Conservation (phyloP, 495 filamentous ascomycete species). For the Sphaerosporella brunnea region DNA sequence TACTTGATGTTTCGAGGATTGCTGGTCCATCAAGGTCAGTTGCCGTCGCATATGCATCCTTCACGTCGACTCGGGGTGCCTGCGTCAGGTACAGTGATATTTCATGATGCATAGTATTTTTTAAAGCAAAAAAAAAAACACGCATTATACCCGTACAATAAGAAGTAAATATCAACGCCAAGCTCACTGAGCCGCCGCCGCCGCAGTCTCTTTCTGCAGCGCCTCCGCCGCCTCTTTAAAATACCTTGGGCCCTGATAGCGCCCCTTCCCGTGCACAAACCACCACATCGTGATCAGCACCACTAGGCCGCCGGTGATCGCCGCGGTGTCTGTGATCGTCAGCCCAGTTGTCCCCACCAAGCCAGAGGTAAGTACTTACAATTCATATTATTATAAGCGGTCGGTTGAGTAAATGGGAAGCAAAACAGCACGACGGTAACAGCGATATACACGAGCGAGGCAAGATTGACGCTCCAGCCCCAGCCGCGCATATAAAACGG, state of each 20-base stretch:
- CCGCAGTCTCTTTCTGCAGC: too few species aligned
- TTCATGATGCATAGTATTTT: too few species aligned
- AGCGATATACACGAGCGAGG: constrained; percentile 45
- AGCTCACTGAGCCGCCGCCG: too few species aligned
- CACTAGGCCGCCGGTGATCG: constrained; percentile 42
- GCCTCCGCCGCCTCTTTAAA: constrained; percentile 20
- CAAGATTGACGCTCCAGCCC: constrained; percentile 42
- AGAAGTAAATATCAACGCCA: too few species aligned
- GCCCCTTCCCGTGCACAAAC: constrained; percentile 38
- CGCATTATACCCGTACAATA: too few species aligned
- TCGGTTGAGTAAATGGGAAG: constrained; percentile 47
- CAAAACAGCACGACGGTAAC: constrained; percentile 58
- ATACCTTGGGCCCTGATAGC: constrained; percentile 42
- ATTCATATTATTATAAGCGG: constrained; percentile 45
- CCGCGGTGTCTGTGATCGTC: constrained; percentile 30
- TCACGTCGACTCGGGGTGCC: too few species aligned
- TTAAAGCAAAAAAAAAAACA: too few species aligned
- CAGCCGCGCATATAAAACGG: constrained; percentile 49
- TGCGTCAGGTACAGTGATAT: too few species aligned
- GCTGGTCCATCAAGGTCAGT: too few species aligned
- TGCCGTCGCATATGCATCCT: too few species aligned
- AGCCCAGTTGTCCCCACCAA: neutral
- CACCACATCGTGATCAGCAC: constrained; percentile 42
- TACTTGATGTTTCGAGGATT: too few species aligned
- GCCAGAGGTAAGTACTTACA: constrained; percentile 26